Conservation (phyloP, 78 protist species). For the Protostelium mycophagum region DNA sequence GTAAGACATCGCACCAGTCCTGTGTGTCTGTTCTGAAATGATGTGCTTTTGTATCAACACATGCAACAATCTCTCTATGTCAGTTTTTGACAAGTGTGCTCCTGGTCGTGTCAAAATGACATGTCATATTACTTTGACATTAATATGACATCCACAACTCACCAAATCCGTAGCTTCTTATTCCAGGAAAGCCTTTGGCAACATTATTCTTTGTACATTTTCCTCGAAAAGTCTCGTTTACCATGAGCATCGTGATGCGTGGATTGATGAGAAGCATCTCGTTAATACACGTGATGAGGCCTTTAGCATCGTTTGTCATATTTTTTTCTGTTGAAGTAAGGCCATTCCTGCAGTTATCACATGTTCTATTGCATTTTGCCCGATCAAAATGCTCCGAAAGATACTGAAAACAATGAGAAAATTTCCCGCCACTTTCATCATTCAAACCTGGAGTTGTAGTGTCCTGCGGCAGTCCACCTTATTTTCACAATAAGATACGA, state of each 20-base stretch:
- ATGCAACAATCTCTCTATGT: neutral
- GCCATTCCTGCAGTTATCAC: slow-evolving; percentile 44
- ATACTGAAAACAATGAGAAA: slow-evolving; percentile 6
- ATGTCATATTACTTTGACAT: no score
- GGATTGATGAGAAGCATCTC: neutral
- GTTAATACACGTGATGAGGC: neutral
- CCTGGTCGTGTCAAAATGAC: neutral
- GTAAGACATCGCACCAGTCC: neutral
- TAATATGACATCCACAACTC: no score
- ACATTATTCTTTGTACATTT: neutral
- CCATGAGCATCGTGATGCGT: neutral
- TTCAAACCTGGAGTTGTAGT: slow-evolving; percentile 17
- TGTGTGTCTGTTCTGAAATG: neutral
- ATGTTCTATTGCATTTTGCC: slow-evolving; percentile 27
- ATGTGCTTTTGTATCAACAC: neutral
- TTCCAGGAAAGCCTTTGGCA: neutral
- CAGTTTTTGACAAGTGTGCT: neutral
- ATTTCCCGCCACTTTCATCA: neutral
- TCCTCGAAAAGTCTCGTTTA: neutral
- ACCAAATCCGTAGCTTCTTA: neutral
- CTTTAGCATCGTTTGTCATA: slow-evolving; percentile 14
- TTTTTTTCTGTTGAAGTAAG: neutral
- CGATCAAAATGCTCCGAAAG: slow-evolving; percentile 53
- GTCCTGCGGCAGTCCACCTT: slow-evolving; percentile 57
- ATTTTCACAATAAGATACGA: slow-evolving; percentile 70